Evolutionary conservation across 768 basidiomycete species (phyloP).

Genomic region (Naganishia randhawae): DNA sequence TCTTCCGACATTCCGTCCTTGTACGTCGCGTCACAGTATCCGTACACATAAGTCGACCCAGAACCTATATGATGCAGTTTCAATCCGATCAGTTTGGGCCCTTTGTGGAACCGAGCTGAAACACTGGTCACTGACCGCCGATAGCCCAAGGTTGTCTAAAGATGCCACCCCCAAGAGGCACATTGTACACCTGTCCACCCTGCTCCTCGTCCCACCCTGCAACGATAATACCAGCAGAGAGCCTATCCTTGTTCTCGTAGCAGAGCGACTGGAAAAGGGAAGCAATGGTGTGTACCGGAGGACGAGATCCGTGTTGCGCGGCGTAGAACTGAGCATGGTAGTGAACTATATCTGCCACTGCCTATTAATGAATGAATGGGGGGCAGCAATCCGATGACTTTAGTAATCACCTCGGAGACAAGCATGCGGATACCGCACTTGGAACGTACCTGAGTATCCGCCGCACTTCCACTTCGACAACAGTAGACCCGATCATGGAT

Average conservation of each 20-base stretch:
- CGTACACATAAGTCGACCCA: slow-evolving; percentile 96
- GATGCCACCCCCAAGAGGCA: slow-evolving; percentile 91
- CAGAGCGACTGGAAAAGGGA: slow-evolving; percentile 78
- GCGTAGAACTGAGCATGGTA: slow-evolving; percentile 72
- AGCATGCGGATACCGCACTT: background rate
- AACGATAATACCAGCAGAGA: slow-evolving; percentile 93
- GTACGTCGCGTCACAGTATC: slow-evolving; percentile 98
- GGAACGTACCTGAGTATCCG: slow-evolving; percentile 73
- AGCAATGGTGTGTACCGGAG: slow-evolving; percentile 77
- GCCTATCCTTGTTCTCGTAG: slow-evolving; percentile 85
- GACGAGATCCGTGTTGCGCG: slow-evolving; percentile 62
- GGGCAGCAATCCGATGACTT: background rate
- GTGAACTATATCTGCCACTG: slow-evolving; percentile 86
- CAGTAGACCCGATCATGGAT: slow-evolving; percentile 98
- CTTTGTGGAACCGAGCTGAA: background rate
- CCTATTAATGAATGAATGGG: slow-evolving; percentile 51
- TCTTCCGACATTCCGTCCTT: slow-evolving; percentile 84
- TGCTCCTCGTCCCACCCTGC: slow-evolving; percentile 92
- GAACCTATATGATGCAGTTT: slow-evolving; percentile 59
- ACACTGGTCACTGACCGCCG: slow-evolving; percentile 62
- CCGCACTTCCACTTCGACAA: slow-evolving; percentile 95
- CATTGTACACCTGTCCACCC: slow-evolving; percentile 92
- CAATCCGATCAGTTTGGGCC: slow-evolving; percentile 9
- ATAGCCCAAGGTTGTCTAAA: slow-evolving; percentile 99
- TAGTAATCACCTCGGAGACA: background rate